Evolutionary conservation across 768 basidiomycete genomes (phyloP).

Genomic region (Leccinum disarticulatum): DNA sequence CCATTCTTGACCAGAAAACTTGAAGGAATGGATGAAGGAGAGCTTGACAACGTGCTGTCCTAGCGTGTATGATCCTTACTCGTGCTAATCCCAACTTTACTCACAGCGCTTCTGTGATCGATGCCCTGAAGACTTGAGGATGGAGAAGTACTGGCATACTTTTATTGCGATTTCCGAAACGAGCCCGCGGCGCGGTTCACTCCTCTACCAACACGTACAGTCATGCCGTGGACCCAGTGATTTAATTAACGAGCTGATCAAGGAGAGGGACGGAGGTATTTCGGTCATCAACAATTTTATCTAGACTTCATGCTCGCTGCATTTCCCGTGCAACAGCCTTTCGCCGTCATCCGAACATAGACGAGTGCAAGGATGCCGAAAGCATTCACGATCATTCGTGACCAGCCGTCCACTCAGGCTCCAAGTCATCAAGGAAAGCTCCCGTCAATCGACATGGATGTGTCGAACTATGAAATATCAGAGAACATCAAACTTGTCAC

Average conservation of each 20-base stretch:
- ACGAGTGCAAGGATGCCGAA: neutral
- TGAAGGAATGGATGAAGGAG: no score
- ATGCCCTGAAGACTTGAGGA: neutral
- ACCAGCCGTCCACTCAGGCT: neutral
- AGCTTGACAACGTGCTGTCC: no score
- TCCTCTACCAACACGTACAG: no score
- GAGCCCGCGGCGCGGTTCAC: neutral
- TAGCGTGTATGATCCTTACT: no score
- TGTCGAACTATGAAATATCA: neutral
- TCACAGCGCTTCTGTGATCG: slow-evolving; percentile 17
- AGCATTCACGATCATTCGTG: neutral
- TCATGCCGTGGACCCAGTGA: neutral
- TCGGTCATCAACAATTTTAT: neutral
- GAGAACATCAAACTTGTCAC: slow-evolving; percentile 1
- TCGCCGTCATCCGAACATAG: slow-evolving; percentile 9
- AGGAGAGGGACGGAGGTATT: neutral
- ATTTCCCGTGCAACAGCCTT: slow-evolving; percentile 2
- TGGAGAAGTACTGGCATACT: slow-evolving; percentile 7
- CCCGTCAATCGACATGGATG: neutral
- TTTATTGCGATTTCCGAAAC: slow-evolving; percentile 24
- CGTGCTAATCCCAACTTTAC: neutral
- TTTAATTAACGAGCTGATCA: slow-evolving; percentile 1
- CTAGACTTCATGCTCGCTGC: neutral
- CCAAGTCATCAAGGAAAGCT: neutral
- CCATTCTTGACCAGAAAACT: no score